Conservation (phyloP, 768 basidiomycete species). For the Suillus discolor region DNA sequence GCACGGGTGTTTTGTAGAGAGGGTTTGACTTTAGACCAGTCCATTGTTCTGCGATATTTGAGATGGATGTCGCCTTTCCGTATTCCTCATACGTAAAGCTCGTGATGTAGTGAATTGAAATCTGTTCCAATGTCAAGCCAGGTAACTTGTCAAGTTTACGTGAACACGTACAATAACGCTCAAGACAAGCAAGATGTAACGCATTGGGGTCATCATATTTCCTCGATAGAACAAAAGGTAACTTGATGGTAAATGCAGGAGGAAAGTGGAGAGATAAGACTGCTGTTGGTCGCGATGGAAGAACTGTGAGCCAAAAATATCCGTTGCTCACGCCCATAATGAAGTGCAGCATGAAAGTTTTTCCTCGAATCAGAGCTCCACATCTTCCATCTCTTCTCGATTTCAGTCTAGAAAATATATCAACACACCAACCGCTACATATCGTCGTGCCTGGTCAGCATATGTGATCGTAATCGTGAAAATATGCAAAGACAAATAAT, state of each 20-base stretch:
- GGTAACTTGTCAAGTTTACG: constrained; percentile 1
- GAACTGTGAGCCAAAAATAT: neutral
- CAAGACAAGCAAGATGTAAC: constrained; percentile 53
- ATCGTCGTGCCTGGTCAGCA: neutral
- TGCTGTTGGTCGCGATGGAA: constrained; percentile 2
- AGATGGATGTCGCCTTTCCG: constrained; percentile 44
- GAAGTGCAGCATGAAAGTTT: neutral
- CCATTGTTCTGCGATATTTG: constrained; percentile 28
- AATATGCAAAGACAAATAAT: neutral
- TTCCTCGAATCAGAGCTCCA: neutral
- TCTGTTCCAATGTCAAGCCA: constrained; percentile 25
- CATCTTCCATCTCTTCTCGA: neutral
- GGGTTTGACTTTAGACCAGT: constrained; percentile 31
- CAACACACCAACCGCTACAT: neutral
- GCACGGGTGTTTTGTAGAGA: constrained; percentile 58
- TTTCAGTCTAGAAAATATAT: neutral
- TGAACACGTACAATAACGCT: constrained; percentile 45
- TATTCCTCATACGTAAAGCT: constrained; percentile 45
- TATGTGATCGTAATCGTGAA: neutral
- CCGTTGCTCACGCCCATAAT: neutral
- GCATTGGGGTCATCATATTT: constrained; percentile 62
- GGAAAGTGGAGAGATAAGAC: neutral
- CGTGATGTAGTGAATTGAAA: constrained; percentile 44
- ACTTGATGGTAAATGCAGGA: constrained; percentile 2
- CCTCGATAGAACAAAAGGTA: constrained; percentile 10